Conservation (phyloP, 2,329 filamentous ascomycete species). For the Pestalotiopsis sp. region DNA sequence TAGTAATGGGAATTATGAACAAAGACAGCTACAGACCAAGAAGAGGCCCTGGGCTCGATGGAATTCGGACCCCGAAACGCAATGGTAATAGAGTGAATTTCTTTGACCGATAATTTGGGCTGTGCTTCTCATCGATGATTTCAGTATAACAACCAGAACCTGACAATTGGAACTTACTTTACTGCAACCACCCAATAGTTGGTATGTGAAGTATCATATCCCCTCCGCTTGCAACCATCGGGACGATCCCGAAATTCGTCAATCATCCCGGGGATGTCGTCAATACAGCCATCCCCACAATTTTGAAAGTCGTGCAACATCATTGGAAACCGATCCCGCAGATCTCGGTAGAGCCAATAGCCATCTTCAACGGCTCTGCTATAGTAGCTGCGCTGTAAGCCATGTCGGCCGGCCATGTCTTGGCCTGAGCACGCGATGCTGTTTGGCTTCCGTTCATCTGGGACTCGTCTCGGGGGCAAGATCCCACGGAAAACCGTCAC, state of each 20-base stretch:
- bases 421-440: not conserved
- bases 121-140: too few species aligned
- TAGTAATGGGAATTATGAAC: not conserved
- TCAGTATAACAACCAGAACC: too few species aligned
- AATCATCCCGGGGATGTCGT: slow-evolving; percentile 16
- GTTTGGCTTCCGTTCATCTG: not conserved
- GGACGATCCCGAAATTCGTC: slow-evolving; percentile 16
- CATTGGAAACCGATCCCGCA: not conserved
- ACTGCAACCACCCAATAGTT: not conserved
- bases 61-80: too few species aligned
- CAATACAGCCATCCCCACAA: slow-evolving; percentile 7
- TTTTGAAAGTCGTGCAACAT: not conserved
- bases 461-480: not conserved
- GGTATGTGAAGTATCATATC: not conserved
- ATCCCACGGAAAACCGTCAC: not conserved
- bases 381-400: not conserved
- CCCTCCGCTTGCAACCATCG: not conserved
- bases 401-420: not conserved
- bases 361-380: not conserved
- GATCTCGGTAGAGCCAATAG: not conserved
- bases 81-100: too few species aligned
- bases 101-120: too few species aligned
- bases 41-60: too few species aligned
- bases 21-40: not conserved
- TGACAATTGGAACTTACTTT: too few species aligned